phyloP scores from a whole-genome alignment of 345 rosid species.

The Eucalyptus dawsonii region DNA sequence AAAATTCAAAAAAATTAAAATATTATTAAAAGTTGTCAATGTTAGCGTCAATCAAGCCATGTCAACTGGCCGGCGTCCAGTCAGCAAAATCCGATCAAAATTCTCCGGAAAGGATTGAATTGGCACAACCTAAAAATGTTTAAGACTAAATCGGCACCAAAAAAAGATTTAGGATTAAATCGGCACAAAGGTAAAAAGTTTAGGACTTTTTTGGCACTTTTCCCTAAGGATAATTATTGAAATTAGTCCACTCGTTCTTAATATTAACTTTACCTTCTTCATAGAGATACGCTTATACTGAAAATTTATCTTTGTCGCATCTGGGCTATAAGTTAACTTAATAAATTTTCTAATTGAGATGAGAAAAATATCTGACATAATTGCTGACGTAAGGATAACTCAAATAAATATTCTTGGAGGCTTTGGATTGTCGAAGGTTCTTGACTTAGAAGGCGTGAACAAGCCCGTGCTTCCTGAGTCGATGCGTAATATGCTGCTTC shows the following conservation, averaged over 20 bases:
- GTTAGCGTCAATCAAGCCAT: too few relatives aligned
- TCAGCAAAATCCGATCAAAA: too few relatives aligned
- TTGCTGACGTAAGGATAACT: not conserved
- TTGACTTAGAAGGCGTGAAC: constrained; percentile 19
- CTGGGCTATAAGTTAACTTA: not conserved
- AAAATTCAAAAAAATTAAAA: too few relatives aligned
- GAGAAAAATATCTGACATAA: not conserved
- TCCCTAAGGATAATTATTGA: not conserved
- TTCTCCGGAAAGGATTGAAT: too few relatives aligned
- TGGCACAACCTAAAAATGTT: too few relatives aligned
- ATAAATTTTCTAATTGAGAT: not conserved
- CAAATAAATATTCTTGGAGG: not conserved
- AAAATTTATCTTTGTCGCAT: not conserved
- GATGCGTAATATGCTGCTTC: not conserved
- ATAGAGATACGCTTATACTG: not conserved
- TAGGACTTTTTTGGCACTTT: too few relatives aligned
- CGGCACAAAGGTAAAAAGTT: too few relatives aligned
- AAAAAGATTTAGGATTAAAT: too few relatives aligned
- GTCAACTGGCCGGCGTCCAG: too few relatives aligned
- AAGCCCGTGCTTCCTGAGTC: constrained; percentile 11
- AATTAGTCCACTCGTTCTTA: not conserved
- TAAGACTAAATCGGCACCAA: too few relatives aligned
- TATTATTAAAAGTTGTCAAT: too few relatives aligned
- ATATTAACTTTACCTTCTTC: not conserved
- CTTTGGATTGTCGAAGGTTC: constrained; percentile 5